Conservation (phyloP, 129 eudicot genomes). For the Sambucus nigra region DNA sequence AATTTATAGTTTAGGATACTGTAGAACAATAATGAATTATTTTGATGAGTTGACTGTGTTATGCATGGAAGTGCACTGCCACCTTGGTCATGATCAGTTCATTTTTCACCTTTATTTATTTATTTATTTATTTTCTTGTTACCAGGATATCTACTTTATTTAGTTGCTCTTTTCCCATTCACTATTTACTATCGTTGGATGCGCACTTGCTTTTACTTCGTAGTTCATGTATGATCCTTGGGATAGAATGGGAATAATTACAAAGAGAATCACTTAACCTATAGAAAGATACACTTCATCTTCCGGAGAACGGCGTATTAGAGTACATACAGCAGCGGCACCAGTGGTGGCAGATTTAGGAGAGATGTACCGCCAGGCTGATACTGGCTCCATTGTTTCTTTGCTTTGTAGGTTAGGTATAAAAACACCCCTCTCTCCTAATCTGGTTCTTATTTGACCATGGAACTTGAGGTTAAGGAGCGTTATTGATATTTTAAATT, state of each 20-base stretch:
- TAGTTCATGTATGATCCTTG: not conserved
- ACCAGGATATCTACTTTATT: not conserved
- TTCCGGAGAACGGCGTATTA: constrained; percentile 96
- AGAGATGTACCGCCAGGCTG: constrained; percentile 97
- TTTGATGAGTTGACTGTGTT: not conserved
- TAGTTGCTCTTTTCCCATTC: not conserved
- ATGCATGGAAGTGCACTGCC: not conserved
- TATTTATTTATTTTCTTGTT: not conserved
- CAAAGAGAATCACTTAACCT: constrained; percentile 35
- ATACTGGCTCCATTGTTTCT: constrained; percentile 86
- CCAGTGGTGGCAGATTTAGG: constrained; percentile 92
- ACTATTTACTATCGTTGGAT: not conserved
- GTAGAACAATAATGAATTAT: not conserved
- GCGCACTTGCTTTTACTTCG: not conserved
- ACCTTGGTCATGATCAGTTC: not conserved
- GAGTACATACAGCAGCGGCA: constrained; percentile 98
- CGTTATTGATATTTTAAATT: constrained; percentile 2
- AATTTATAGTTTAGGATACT: not conserved
- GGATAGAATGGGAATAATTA: not conserved
- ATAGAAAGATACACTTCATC: constrained; percentile 84
- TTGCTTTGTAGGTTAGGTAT: constrained; percentile 82
- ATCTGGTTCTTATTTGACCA: constrained; percentile 6
- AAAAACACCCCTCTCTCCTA: not conserved
- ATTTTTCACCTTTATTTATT: not conserved
- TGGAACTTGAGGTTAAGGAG: not conserved